These are phyloP conservation scores for Dactylonectria estremocensis DNA, from an alignment of 2,329 filamentous ascomycete species.

Conservation along the genomic window DNA sequence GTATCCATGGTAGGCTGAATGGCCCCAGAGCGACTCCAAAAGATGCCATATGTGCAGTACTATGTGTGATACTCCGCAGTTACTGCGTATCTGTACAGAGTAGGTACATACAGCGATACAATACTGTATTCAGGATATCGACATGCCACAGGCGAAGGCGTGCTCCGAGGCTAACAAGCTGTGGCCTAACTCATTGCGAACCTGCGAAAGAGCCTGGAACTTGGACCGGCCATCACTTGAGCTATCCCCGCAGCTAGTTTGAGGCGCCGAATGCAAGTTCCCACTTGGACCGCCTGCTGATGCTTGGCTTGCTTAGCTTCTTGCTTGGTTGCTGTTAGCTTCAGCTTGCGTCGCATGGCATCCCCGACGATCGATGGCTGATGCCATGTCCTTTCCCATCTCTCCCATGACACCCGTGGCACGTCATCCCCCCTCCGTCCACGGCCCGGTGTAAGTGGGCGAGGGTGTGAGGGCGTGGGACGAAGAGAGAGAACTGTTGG, in stretches of 20 bases:
- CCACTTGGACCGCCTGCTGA: slow-evolving; percentile 8
- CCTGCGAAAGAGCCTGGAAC: neutral
- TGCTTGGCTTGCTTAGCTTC: neutral
- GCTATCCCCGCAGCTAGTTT: too few species aligned
- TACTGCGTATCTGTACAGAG: too few species aligned
- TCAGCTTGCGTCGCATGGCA: slow-evolving; percentile 30
- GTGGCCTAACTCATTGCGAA: neutral
- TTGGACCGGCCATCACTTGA: neutral
- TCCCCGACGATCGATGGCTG: neutral
- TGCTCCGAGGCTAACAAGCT: slow-evolving; percentile 3
- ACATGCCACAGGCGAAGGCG: slow-evolving; percentile 3
- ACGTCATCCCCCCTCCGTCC: slow-evolving; percentile 37
- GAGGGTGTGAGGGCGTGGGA: slow-evolving; percentile 9
- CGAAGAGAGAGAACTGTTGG: slow-evolving; percentile 22
- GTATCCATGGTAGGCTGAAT: neutral
- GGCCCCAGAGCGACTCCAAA: neutral
- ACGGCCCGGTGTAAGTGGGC: slow-evolving; percentile 22
- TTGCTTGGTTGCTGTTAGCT: neutral
- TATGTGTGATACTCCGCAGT: too few species aligned
- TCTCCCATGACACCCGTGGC: slow-evolving; percentile 37
- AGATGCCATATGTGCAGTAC: too few species aligned
- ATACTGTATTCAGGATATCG: neutral
- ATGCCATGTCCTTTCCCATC: slow-evolving; percentile 21
- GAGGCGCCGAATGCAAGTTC: neutral
- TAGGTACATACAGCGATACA: too few species aligned